Evolutionary conservation across 345 rosid species (phyloP), one percentile per base, ranked within the genome.

Genomic region (Adansonia digitata): DNA sequence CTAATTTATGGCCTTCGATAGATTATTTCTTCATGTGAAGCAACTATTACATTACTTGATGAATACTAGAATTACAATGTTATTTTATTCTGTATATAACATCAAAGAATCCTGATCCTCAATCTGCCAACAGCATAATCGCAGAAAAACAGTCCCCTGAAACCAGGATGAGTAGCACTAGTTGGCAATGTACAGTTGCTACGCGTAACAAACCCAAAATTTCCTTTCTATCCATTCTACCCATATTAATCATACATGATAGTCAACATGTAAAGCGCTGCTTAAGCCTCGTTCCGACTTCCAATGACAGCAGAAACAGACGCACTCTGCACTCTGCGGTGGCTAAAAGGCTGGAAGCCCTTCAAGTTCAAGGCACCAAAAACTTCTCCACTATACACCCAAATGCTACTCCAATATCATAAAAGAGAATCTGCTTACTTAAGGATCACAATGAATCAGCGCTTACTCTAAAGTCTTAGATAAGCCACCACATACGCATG

Each of bases 141-240:
- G 1, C 4, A 51, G 66, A 75, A 70, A 79, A 0, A 56, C 10
- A 42, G 46, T 17, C 6, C 7, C 55, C 75, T 14, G 73, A 69
- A 69, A 74, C 82, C 71, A 78, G 52, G 60, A 71, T 57, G 75
- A 78, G 81, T 71, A 35, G 82, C 76, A 48, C n/a, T 39, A 68
- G 87, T 82, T 82, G 85, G 86, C 84, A 85, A 84, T 85, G 85
- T 87, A 83, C 90, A 87, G n/a, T n/a, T n/a, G n/a, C n/a, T n/a
- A n/a, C n/a, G n/a, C n/a, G n/a, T 63, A 60, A 68, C 77, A 76
- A 68, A 80, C 74, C 79, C 74, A 4, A 22, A 81, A 74, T 51
- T 49, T n/a, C n/a, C n/a, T n/a, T 55, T 35, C 88, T 82, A 78
- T 76, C 72, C 81, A 81, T 31, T 74, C 84, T 81, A 73, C 77